Evolutionary conservation across 1,284 basidiomycete species (phyloP).

Genomic region (Trichosporon sp.): DNA sequence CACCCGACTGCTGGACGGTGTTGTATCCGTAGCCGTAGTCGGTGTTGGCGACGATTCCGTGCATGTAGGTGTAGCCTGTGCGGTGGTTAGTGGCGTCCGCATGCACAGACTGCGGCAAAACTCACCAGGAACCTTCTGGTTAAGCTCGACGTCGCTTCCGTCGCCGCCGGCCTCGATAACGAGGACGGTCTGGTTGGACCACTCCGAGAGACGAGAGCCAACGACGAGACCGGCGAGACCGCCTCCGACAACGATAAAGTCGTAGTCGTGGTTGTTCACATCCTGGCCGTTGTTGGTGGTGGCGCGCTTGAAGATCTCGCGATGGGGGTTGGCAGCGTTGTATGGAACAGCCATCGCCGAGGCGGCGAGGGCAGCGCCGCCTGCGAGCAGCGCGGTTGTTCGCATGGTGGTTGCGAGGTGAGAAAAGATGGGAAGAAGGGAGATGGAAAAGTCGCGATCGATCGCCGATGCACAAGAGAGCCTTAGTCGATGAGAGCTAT

Average conservation of each 20-base stretch:
- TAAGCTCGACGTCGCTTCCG: slow-evolving; percentile 52
- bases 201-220: slow-evolving; percentile 65
- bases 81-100: neutral
- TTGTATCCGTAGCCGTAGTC: slow-evolving; percentile 62
- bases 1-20: slow-evolving; percentile 49
- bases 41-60: slow-evolving; percentile 26
- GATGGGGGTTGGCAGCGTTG: slow-evolving; percentile 33
- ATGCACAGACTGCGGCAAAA: slow-evolving; percentile 2
- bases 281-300: slow-evolving; percentile 31
- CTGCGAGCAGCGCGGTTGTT: neutral
- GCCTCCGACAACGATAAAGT: slow-evolving; percentile 52
- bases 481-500: neutral
- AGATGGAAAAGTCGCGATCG: neutral
- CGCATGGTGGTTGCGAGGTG: neutral
- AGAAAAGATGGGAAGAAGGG: neutral
- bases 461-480: neutral
- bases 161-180: slow-evolving; percentile 66
- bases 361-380: slow-evolving; percentile 6
- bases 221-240: slow-evolving; percentile 68
- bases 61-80: slow-evolving; percentile 42
- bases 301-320: slow-evolving; percentile 22
- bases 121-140: slow-evolving; percentile 52
- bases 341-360: slow-evolving; percentile 8
- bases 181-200: slow-evolving; percentile 61
- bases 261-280: slow-evolving; percentile 33